A percentile compares a stretch with the other conserved stretches of the same genome.
Conservation (phyloP, 805 yeast species). For the Teunomyces stri region DNA sequence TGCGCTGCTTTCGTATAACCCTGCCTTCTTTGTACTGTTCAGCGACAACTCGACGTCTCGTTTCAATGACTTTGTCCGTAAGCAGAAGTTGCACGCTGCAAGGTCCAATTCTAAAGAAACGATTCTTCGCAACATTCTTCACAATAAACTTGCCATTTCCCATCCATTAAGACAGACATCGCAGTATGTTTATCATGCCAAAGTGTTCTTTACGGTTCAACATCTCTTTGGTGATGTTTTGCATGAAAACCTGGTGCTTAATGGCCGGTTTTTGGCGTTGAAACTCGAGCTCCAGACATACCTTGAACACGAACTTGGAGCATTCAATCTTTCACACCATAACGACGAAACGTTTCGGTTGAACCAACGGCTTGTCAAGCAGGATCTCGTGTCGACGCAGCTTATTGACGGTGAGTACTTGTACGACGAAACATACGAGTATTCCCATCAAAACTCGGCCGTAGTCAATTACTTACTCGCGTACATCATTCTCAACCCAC, state of each 20-base stretch:
- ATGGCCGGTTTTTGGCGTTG: slow-evolving; percentile 16
- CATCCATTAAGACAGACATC: slow-evolving; percentile 25
- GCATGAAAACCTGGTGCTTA: slow-evolving; percentile 10
- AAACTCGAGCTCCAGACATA: slow-evolving; percentile 22
- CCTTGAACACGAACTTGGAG: slow-evolving; percentile 26
- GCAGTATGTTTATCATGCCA: slow-evolving; percentile 28
- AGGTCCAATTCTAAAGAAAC: slow-evolving; percentile 19
- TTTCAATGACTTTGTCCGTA: slow-evolving; percentile 20
- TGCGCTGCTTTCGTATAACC: slow-evolving; percentile 30
- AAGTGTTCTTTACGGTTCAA: slow-evolving; percentile 32
- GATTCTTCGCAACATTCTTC: slow-evolving; percentile 28
- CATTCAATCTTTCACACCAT: slow-evolving; percentile 16
- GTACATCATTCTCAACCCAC: slow-evolving; percentile 23
- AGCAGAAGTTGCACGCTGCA: slow-evolving; percentile 15
- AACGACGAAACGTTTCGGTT: slow-evolving; percentile 6
- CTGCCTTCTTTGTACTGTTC: slow-evolving; percentile 28
- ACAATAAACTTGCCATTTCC: slow-evolving; percentile 16
- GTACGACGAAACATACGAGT: slow-evolving; percentile 14
- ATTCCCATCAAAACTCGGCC: slow-evolving; percentile 19
- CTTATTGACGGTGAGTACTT: slow-evolving; percentile 16
- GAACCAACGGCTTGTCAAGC: not conserved
- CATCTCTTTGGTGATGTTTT: slow-evolving; percentile 19
- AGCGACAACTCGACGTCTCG: slow-evolving; percentile 16
- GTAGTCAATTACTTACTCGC: slow-evolving; percentile 31
- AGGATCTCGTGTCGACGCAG: not conserved